Conservation (phyloP, 202 grass and related monocot species). For the Hordeum pubiflorum region DNA sequence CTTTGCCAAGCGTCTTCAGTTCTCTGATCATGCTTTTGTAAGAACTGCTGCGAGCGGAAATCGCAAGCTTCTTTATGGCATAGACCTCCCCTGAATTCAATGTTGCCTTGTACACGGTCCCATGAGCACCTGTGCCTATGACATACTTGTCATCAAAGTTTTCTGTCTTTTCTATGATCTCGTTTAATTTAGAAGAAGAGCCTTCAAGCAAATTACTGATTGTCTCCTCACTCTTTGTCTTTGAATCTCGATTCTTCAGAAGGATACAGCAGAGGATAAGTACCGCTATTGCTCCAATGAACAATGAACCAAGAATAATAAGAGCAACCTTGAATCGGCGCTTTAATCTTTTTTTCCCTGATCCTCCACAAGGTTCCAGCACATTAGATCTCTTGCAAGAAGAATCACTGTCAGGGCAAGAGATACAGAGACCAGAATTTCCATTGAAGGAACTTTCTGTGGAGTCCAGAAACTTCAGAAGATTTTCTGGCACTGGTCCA, state of each 20-base stretch:
- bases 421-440: constrained; percentile 57
- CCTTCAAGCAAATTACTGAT: constrained; percentile 42
- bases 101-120: constrained; percentile 69
- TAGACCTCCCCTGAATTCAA: constrained; percentile 42
- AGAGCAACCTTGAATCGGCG: constrained; percentile 23
- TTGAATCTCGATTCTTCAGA: constrained; percentile 25
- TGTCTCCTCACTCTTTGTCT: constrained; percentile 18
- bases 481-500: constrained; percentile 50
- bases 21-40: constrained; percentile 64
- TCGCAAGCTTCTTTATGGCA: constrained; percentile 66
- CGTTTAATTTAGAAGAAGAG: constrained; percentile 51
- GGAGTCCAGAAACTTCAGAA: constrained; percentile 46
- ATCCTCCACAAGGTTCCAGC: constrained; percentile 34
- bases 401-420: constrained; percentile 26
- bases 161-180: constrained; percentile 62
- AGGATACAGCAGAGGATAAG: constrained; percentile 37
- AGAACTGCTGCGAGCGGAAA: constrained; percentile 28
- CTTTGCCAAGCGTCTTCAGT: constrained; percentile 56
- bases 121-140: constrained; percentile 63
- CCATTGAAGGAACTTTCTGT: constrained; percentile 58
- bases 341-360: constrained; percentile 22
- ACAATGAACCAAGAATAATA: constrained; percentile 44
- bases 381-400: constrained; percentile 30
- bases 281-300: constrained; percentile 32
- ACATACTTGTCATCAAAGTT: constrained; percentile 62